A percentile compares a stretch with the other conserved stretches of the same genome.
Conservation (phyloP, 192 early-diverging fungal genomes). For the Coemansia sp. region DNA sequence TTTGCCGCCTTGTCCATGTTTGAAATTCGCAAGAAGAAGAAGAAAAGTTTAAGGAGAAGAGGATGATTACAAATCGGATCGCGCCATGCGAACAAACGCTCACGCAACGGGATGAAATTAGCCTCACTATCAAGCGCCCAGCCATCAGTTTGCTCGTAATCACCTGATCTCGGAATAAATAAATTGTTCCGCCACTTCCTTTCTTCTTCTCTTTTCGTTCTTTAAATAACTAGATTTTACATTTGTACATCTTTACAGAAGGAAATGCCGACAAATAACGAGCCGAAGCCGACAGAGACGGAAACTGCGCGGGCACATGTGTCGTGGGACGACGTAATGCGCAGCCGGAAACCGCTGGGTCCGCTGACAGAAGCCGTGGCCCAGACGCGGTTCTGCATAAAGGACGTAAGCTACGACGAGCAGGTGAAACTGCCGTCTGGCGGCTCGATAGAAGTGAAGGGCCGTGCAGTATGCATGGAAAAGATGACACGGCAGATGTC, state of each 20-base stretch:
- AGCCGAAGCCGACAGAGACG: neutral
- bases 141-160: too few relatives aligned
- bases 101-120: too few relatives aligned
- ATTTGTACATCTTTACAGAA: neutral
- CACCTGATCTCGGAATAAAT: too few relatives aligned
- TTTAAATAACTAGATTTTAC: neutral
- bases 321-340: neutral
- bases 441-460: neutral
- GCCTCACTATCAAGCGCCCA: too few relatives aligned
- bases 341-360: neutral
- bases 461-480: neutral
- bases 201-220: neutral
- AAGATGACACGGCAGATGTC: neutral
- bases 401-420: neutral
- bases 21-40: neutral
- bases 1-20: neutral
- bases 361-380: neutral
- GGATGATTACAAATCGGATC: neutral
- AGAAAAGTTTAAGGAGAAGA: neutral
- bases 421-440: constrained; percentile 8
- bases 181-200: neutral
- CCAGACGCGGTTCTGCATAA: neutral
- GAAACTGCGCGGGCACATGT: constrained; percentile 1
- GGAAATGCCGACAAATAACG: constrained; percentile 2
- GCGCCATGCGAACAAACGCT: neutral